Evolutionary conservation across 805 yeast species (phyloP), one percentile per base, ranked within the genome.

Genomic region (Saturnispora hagleri): DNA sequence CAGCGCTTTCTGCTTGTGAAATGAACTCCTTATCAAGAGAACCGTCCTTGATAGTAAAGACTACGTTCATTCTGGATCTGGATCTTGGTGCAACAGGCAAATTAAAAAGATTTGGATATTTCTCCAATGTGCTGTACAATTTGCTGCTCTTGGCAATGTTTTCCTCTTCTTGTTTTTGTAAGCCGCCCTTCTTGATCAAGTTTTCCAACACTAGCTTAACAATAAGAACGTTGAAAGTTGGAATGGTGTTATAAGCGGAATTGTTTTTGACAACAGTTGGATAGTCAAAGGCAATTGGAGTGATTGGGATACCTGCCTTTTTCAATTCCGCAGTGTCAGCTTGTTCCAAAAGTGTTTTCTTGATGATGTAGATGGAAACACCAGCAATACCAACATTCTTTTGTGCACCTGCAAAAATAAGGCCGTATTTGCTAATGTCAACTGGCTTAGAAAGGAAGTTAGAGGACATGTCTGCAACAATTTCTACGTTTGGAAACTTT

Each of bases 381-480:
- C 99, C 99, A 9, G 99, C 97, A 63, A 93, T 73, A 51, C 99
- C 99, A 64, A 93, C 89, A 68, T 93, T 93, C 71, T 93, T 93
- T 71, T 93, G 99, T 27, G 98, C 99, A 56, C 99, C 99, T 18
- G 97, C 99, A 80, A 90, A 82, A 55, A 93, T 83, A 27, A 89
- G 72, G 48, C 97, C 98, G 64, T 80, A 91, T 68, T 87, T 83
- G 51, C 86, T 72, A 42, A 93, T 84, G 61, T 91, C 97, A 47
- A 93, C 68, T 57, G 77, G 72, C 58, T 86, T 83, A 22, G 96
- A 87, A 58, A 93, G 73, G 63, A 93, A 84, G 68, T 91, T 89
- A 45, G 97, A 90, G 2, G 97, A 90, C 84, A 91, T 82, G 67
- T 93, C 99, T 27, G 96, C 91, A 15, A 89, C 97, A 54, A 91